These are phyloP conservation scores for Aspergillus sp. DNA, from an alignment of 2,329 filamentous ascomycete species.

Conservation along the genomic window DNA sequence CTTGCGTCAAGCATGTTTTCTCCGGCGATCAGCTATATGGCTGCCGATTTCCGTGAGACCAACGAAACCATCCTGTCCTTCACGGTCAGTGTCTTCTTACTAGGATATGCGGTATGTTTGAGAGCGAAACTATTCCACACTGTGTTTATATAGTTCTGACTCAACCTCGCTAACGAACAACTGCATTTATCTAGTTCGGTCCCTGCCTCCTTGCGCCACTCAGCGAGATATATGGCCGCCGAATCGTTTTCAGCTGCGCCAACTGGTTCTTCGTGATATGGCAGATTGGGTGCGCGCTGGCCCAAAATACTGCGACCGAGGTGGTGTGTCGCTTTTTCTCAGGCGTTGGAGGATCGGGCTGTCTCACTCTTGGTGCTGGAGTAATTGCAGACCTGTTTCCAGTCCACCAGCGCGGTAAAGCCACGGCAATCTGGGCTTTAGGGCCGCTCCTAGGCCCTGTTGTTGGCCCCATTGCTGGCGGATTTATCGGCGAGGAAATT, in stretches of 20 bases:
- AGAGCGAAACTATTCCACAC: neutral
- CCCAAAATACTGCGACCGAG: constrained; percentile 57
- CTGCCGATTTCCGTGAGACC: constrained; percentile 21
- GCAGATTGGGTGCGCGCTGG: constrained; percentile 58
- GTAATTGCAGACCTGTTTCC: constrained; percentile 48
- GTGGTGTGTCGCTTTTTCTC: constrained; percentile 65
- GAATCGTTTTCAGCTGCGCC: constrained; percentile 59
- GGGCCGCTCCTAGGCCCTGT: constrained; percentile 36
- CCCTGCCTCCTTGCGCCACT: constrained; percentile 66
- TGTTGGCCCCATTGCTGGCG: constrained; percentile 39
- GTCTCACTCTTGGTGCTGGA: constrained; percentile 45
- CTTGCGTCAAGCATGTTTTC: constrained; percentile 36
- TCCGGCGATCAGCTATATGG: constrained; percentile 27
- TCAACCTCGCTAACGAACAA: too few relatives aligned
- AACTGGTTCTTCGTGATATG: constrained; percentile 60
- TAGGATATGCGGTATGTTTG: constrained; percentile 29
- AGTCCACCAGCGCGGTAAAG: constrained; percentile 42
- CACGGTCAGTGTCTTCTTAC: constrained; percentile 30
- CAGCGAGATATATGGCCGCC: constrained; percentile 63
- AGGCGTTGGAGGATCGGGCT: constrained; percentile 41
- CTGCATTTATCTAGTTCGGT: constrained; percentile 39
- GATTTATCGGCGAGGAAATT: constrained; percentile 39
- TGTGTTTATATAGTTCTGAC: too few relatives aligned
- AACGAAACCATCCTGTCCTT: constrained; percentile 29
- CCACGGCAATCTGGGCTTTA: constrained; percentile 44